Evolutionary conservation across 768 basidiomycete genomes (phyloP), one percentile per base, ranked within the genome.

Genomic region (Russula sp.): DNA sequence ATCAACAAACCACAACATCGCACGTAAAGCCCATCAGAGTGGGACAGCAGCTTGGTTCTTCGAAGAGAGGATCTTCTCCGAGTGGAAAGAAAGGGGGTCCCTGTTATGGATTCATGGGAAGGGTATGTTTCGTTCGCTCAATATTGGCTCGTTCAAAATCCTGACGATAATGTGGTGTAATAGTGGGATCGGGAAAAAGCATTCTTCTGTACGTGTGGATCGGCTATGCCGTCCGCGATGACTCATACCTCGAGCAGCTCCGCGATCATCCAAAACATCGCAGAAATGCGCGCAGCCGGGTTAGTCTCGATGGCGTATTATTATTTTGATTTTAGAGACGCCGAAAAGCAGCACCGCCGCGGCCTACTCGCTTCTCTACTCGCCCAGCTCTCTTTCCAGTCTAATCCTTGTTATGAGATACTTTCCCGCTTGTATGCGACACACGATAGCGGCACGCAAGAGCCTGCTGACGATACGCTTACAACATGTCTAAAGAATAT

Each of bases 101-200:
- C 20, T 63, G 0, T 5, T 63, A 22, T 63, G 62, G 62, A 31
- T 63, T 8, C 57, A 63, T 34, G 62, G 62, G 9, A 63, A 59
- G 18, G 50, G 62, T 59, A 57, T 32, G 57, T 18, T 22, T 22
- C 22, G 22, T 35, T 32, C 8, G 9, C 27, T 42, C 2, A 39
- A 2, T 31, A 11, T 18, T n/a, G n/a, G 3, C 3, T 10, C n/a
- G 3, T 27, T 9, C 4, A 31, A 20, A 20, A 1, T 31, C 7
- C 22, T 48, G n/a, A 61, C 31, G 8, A 11, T 8, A 14, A 16
- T 22, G n/a, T 47, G 5, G 9, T 32, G 35, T 54, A 7, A 13
- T 42, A 61, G 59, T 52, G 7, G 59, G 59, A 6, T 27, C 59
- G 4, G 59, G 59, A 7, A 61, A 55, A 45, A 61, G 59, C 20